A percentile compares a stretch with the other conserved stretches of the same genome.
Evolutionary conservation across 306 rosid genomes (phyloP).

Genomic region (Styphnolobium japonicum): DNA sequence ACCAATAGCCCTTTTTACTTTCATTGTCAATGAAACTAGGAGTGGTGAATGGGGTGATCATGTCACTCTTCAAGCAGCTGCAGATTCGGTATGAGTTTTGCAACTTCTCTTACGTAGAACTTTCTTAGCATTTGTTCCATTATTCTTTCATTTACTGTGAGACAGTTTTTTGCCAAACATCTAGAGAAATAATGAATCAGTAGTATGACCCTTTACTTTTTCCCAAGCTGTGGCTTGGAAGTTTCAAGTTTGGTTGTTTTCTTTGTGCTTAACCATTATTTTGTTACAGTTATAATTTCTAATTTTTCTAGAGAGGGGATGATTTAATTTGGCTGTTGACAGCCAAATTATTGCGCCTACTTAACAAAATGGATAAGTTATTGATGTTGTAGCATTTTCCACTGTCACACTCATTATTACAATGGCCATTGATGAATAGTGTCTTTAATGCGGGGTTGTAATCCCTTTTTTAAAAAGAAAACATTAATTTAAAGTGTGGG

Average conservation of each 20-base stretch:
- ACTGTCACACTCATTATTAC: background rate
- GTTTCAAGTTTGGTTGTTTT: background rate
- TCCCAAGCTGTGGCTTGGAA: background rate
- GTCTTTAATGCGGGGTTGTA: background rate
- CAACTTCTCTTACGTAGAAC: conserved; percentile 6
- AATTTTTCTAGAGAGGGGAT: background rate
- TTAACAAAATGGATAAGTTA: background rate
- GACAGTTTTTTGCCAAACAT: background rate
- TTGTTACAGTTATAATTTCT: background rate
- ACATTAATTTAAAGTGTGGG: background rate
- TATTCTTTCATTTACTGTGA: background rate
- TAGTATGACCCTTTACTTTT: background rate
- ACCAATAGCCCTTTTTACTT: conserved; percentile 5
- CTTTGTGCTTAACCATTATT: background rate
- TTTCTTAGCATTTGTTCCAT: background rate
- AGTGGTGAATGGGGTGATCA: conserved; percentile 96
- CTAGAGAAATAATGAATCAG: background rate
- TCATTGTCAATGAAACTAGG: conserved; percentile 46
- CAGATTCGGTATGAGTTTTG: conserved; percentile 58
- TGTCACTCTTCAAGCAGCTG: conserved; percentile 90
- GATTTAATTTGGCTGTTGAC: background rate
- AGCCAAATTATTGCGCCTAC: background rate
- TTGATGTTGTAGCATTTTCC: background rate
- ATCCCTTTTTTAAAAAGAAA: background rate
- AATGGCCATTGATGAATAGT: background rate